Evolutionary conservation across 2,329 filamentous ascomycete species (phyloP), one percentile per base, ranked within the genome.

Genomic region (Phaeophleospora eucalypticola): DNA sequence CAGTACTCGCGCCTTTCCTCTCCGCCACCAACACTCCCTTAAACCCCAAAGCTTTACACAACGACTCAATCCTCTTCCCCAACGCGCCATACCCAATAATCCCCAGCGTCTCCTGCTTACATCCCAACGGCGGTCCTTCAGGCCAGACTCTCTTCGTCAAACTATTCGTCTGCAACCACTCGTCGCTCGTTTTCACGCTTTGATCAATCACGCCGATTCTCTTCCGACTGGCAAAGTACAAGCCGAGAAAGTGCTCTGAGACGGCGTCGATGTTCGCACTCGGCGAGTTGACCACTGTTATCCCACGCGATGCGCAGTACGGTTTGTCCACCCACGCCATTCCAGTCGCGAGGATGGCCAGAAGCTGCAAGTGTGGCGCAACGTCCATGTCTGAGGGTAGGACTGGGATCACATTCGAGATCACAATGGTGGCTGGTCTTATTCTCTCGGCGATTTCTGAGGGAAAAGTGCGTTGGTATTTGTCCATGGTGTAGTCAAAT

Each of bases 391-490:
- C 51, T 10, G 46, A 46, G 19, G 53, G 51, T 32, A 42, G 51
- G 37, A 56, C 53, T 18, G 49, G 34, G 29, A 51, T 43, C 14
- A 54, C 39, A 41, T 56, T 56, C 10, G 51, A 54, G 6, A 56
- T 56, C 3, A 53, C 53, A 4, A 56, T 56, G 1, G 53, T 56
- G 14, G 53, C 51, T 17, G 48, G 48, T 24, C 52, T 54, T 33
- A 56, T 54, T 7, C 53, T 38, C 12, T 53, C 51, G 17, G 51
- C 48, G 9, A 56, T 48, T 15, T 56, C 45, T 21, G 63, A 41
- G 9, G 64, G 59, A 4, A 62, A 45, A 9, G 70, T 71, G 36
- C 43, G 44, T 33, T 43, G 34, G 12, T 56, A 54, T 35, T 21
- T 20, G 29, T 56, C 53, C 19, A 56, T 56, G 6, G 53, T 53